A percentile compares a stretch with the other conserved stretches of the same genome.
phyloP scores from a whole-genome alignment of 1,139 yeast species.

The Blastobotrys serpentis region DNA sequence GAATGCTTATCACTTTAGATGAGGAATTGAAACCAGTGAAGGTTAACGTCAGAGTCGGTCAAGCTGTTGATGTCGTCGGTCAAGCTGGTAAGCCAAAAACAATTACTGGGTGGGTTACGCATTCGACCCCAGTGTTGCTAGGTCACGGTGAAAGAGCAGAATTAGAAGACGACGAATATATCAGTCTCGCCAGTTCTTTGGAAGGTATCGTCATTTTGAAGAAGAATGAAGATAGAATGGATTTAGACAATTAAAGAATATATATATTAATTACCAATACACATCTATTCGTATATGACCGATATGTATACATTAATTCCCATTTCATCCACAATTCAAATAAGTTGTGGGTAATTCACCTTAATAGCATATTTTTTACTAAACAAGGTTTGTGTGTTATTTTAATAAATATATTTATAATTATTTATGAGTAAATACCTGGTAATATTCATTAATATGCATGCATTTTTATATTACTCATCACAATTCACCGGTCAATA shows the following conservation, averaged over 20 bases:
- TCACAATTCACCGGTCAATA: conserved; percentile 41
- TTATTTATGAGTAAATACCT: not conserved
- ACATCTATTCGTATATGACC: too few species aligned
- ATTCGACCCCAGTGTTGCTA: conserved; percentile 91
- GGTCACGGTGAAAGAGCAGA: conserved; percentile 97
- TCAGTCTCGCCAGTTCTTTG: conserved; percentile 73
- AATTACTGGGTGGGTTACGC: conserved; percentile 99
- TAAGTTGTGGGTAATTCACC: too few species aligned
- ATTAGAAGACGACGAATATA: conserved; percentile 90
- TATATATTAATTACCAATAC: not conserved
- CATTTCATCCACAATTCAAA: too few species aligned
- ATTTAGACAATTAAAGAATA: conserved; percentile 48
- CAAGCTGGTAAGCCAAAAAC: conserved; percentile 99
- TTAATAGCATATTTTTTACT: too few species aligned
- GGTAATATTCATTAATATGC: conserved; percentile 1
- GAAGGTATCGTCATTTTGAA: conserved; percentile 92
- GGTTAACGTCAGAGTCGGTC: conserved; percentile 97
- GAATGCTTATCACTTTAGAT: conserved; percentile 90
- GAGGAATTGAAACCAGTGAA: conserved; percentile 85
- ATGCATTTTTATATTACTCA: conserved; percentile 2
- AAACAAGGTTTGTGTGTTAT: too few species aligned
- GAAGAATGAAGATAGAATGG: conserved; percentile 87
- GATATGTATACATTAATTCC: not conserved
- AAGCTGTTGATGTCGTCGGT: conserved; percentile 97
- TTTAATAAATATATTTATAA: not conserved